phyloP scores from a whole-genome alignment of 768 basidiomycete species.

The Tricholoma saponaceum region DNA sequence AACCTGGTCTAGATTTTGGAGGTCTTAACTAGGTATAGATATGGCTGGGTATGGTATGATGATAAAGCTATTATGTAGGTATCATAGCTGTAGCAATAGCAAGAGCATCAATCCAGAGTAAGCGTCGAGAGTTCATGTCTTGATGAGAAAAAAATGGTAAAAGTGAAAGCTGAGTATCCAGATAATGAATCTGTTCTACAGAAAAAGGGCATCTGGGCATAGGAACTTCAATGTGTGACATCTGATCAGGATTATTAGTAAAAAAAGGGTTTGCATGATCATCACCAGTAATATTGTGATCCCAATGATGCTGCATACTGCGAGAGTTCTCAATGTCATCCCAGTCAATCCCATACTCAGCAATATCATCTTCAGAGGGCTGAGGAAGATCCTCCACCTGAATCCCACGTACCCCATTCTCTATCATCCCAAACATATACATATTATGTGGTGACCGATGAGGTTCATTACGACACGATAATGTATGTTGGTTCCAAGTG shows the following conservation, averaged over 20 bases:
- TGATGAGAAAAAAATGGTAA: background rate
- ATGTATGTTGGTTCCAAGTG: conserved; percentile 31
- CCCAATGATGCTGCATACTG: conserved; percentile 11
- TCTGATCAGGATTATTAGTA: background rate
- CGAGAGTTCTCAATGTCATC: conserved; percentile 8
- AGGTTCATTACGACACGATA: conserved; percentile 15
- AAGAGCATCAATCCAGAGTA: background rate
- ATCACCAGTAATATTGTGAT: conserved; percentile 6
- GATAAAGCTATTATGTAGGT: background rate
- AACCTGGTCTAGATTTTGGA: background rate
- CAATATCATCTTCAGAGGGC: conserved; percentile 10
- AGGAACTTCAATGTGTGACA: background rate
- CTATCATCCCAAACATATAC: conserved; percentile 27
- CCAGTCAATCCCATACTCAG: conserved; percentile 25
- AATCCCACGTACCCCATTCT: conserved; percentile 23
- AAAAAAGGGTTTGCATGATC: background rate
- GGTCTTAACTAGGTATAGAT: background rate
- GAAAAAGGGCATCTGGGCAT: background rate
- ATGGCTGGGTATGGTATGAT: background rate
- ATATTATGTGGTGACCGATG: conserved; percentile 22
- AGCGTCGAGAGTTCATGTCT: background rate
- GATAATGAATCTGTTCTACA: background rate
- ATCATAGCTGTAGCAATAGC: background rate
- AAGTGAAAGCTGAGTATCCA: background rate
- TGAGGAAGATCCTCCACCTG: conserved; percentile 7